Conservation (phyloP, 2,329 filamentous ascomycete species). For the Pezicula radicicola region DNA sequence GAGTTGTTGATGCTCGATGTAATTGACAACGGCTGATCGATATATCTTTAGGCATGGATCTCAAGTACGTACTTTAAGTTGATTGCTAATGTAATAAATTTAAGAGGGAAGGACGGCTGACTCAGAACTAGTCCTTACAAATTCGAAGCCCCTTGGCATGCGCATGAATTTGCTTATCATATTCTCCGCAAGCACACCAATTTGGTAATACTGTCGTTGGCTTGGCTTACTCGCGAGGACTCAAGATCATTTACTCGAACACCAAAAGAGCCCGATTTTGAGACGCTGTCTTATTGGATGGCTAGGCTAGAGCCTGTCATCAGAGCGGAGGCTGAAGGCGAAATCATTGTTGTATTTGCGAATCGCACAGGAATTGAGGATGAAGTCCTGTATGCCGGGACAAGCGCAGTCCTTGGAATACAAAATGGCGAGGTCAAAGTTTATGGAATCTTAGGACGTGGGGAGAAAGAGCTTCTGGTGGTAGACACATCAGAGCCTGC, state of each 20-base stretch:
- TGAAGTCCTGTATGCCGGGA: conserved; percentile 68
- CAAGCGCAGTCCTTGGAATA: conserved; percentile 68
- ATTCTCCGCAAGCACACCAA: conserved; percentile 53
- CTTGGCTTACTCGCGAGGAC: conserved; percentile 66
- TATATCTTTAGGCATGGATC: conserved; percentile 47
- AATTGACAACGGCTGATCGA: conserved; percentile 3
- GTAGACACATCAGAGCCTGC: conserved; percentile 49
- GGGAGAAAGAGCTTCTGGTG: conserved; percentile 64
- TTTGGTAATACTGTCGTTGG: conserved; percentile 71
- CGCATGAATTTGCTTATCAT: conserved; percentile 47
- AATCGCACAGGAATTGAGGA: conserved; percentile 69
- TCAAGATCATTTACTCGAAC: conserved; percentile 40
- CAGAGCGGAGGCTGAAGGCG: conserved; percentile 44
- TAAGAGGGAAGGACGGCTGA: too few species aligned
- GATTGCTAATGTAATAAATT: conserved; percentile 13
- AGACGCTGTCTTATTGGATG: conserved; percentile 75
- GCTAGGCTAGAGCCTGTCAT: conserved; percentile 66
- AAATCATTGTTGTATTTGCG: conserved; percentile 67
- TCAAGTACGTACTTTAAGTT: conserved; percentile 46
- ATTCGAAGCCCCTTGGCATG: conserved; percentile 46
- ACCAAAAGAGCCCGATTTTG: conserved; percentile 63
- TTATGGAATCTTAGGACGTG: conserved; percentile 69
- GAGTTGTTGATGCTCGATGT: background rate
- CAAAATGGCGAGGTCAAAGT: conserved; percentile 62
- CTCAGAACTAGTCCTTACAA: conserved; percentile 46